phyloP scores from a whole-genome alignment of 83 land plant genomes.

The Picea abies region DNA sequence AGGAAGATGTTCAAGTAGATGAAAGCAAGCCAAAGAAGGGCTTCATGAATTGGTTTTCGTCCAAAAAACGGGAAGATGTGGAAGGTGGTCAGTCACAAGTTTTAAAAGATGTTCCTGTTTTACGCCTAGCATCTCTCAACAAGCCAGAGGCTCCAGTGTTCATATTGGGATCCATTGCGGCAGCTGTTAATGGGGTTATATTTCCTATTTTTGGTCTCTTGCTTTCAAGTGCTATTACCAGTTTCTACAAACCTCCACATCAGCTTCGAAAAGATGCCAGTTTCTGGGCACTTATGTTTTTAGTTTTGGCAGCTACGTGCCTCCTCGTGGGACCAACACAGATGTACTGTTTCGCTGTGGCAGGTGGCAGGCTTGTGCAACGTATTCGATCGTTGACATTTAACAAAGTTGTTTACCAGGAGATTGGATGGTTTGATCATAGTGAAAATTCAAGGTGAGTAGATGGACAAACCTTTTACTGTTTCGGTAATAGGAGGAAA shows the following conservation, averaged over 20 bases:
- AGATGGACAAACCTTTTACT: too few species aligned
- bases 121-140: slow-evolving; percentile 44
- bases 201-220: slow-evolving; percentile 48
- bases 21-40: neutral
- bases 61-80: neutral
- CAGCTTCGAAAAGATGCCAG: slow-evolving; percentile 38
- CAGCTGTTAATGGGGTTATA: slow-evolving; percentile 35
- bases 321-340: slow-evolving; percentile 30
- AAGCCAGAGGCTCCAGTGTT: neutral
- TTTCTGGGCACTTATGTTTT: slow-evolving; percentile 67
- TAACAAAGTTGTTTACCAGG: slow-evolving; percentile 42
- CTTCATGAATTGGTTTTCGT: neutral
- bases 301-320: slow-evolving; percentile 37
- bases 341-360: slow-evolving; percentile 39
- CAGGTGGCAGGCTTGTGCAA: slow-evolving; percentile 46
- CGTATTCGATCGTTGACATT: slow-evolving; percentile 46
- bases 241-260: slow-evolving; percentile 34
- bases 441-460: neutral
- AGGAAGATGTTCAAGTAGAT: too few species aligned
- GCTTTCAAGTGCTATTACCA: slow-evolving; percentile 37
- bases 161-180: slow-evolving; percentile 41
- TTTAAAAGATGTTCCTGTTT: slow-evolving; percentile 23
- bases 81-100: neutral
- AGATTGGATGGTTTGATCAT: slow-evolving; percentile 29
- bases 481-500: too few species aligned